These are phyloP conservation scores for Bipolaris gigantea DNA, from an alignment of 2,329 filamentous ascomycete species.

Conservation along the genomic window DNA sequence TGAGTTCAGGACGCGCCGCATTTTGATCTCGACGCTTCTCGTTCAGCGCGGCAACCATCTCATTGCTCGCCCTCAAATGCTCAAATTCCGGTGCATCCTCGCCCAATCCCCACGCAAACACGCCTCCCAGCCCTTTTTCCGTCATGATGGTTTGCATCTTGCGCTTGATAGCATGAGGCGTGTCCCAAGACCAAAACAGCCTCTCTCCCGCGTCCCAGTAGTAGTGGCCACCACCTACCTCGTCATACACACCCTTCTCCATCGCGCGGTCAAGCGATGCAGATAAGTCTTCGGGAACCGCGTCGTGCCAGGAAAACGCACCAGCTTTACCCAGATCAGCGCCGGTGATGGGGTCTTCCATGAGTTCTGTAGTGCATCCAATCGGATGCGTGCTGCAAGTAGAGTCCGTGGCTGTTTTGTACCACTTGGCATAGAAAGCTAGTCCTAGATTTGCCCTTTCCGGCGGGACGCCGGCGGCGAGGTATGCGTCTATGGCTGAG, in stretches of 20 bases:
- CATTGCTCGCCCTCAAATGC: slow-evolving; percentile 46
- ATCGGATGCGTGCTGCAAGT: slow-evolving; percentile 54
- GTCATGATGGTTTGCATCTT: slow-evolving; percentile 65
- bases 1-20: background rate
- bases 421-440: slow-evolving; percentile 70
- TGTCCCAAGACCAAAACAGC: slow-evolving; percentile 75
- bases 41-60: slow-evolving; percentile 1
- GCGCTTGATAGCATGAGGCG: slow-evolving; percentile 58
- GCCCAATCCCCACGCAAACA: slow-evolving; percentile 74
- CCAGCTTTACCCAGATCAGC: slow-evolving; percentile 61
- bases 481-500: slow-evolving; percentile 60
- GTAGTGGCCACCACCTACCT: slow-evolving; percentile 63
- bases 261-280: slow-evolving; percentile 61
- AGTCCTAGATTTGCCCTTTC: slow-evolving; percentile 65
- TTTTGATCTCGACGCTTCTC: too few relatives aligned
- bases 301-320: slow-evolving; percentile 54
- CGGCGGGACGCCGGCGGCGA: slow-evolving; percentile 57
- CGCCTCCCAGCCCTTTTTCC: slow-evolving; percentile 62
- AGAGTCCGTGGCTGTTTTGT: slow-evolving; percentile 53
- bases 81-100: slow-evolving; percentile 57
- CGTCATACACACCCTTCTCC: slow-evolving; percentile 59
- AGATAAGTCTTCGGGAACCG: slow-evolving; percentile 47
- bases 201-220: slow-evolving; percentile 64
- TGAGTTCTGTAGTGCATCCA: slow-evolving; percentile 62
- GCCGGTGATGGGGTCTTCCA: slow-evolving; percentile 64